Conservation (phyloP, 2,329 filamentous ascomycete genomes). For the Botrytis byssoidea region DNA sequence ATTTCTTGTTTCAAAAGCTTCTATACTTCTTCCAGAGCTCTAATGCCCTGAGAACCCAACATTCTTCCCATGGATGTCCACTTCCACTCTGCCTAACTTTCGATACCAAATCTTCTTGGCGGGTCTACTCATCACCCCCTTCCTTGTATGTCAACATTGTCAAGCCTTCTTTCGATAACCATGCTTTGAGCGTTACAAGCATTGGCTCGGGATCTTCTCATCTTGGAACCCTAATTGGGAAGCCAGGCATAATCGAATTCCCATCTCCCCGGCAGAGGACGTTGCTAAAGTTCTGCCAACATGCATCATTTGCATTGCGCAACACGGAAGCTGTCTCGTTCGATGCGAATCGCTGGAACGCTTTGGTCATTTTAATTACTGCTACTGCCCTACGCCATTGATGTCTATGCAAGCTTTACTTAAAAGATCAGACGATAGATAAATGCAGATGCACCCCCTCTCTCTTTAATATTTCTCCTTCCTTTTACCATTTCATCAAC, state of each 20-base stretch:
- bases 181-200: conserved; percentile 23
- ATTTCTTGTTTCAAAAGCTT: conserved; percentile 31
- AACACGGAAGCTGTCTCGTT: conserved; percentile 49
- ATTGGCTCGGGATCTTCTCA: conserved; percentile 32
- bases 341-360: conserved; percentile 49
- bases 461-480: conserved; percentile 28
- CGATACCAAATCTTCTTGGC: conserved; percentile 9
- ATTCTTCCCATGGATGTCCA: conserved; percentile 1
- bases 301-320: conserved; percentile 26
- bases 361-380: conserved; percentile 43
- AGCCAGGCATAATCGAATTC: conserved; percentile 21
- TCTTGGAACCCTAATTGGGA: conserved; percentile 30
- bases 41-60: conserved; percentile 25
- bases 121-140: conserved; percentile 9
- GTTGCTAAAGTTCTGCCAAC: conserved; percentile 23
- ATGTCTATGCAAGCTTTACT: conserved; percentile 35
- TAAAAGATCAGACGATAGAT: conserved; percentile 39
- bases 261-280: conserved; percentile 32
- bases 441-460: conserved; percentile 37
- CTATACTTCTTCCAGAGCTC: conserved; percentile 33
- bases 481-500: conserved; percentile 31
- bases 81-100: conserved; percentile 16
- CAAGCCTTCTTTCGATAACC: conserved; percentile 5
- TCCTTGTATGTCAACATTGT: conserved; percentile 12
- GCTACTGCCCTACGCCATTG: conserved; percentile 31